phyloP scores from a whole-genome alignment of 805 yeast genomes.

The Aciculoconidium aculeatum region DNA sequence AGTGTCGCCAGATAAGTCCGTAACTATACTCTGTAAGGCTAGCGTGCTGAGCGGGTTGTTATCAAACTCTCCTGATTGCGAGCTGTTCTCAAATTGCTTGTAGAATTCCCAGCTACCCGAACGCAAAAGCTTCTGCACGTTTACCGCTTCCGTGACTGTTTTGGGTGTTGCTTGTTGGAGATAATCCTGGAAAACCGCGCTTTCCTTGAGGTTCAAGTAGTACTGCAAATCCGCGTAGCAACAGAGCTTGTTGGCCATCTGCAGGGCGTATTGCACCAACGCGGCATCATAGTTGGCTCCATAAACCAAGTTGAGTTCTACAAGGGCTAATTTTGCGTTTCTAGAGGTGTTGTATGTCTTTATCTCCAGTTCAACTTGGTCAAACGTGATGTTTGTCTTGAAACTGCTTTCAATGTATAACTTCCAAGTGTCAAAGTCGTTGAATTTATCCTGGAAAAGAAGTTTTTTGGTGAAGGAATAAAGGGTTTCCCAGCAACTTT shows the following conservation, averaged over 20 bases:
- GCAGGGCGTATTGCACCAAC: constrained; percentile 36
- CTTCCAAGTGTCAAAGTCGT: constrained; percentile 78
- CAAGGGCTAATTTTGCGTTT: constrained; percentile 49
- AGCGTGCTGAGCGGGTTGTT: constrained; percentile 67
- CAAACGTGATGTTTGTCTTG: constrained; percentile 26
- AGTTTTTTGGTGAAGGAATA: constrained; percentile 33
- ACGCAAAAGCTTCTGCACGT: constrained; percentile 41
- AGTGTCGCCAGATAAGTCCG: constrained; percentile 16
- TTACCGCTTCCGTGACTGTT: constrained; percentile 21
- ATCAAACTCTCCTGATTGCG: constrained; percentile 50
- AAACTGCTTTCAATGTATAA: constrained; percentile 42
- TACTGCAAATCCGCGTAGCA: constrained; percentile 54
- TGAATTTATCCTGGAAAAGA: constrained; percentile 45
- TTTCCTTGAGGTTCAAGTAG: constrained; percentile 11
- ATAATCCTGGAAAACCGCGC: neutral
- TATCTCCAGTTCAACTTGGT: constrained; percentile 23
- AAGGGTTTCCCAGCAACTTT: constrained; percentile 40
- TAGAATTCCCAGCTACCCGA: constrained; percentile 20
- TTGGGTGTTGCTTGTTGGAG: constrained; percentile 1
- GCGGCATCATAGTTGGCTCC: constrained; percentile 19
- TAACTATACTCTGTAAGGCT: constrained; percentile 46
- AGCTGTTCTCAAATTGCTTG: constrained; percentile 24
- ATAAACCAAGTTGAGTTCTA: constrained; percentile 38
- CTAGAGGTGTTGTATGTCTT: constrained; percentile 35
- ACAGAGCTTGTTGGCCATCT: constrained; percentile 53